Evolutionary conservation across 371 early-diverging fungal species (phyloP), one percentile per base, ranked within the genome.

Genomic region (Blakeslea trispora): DNA sequence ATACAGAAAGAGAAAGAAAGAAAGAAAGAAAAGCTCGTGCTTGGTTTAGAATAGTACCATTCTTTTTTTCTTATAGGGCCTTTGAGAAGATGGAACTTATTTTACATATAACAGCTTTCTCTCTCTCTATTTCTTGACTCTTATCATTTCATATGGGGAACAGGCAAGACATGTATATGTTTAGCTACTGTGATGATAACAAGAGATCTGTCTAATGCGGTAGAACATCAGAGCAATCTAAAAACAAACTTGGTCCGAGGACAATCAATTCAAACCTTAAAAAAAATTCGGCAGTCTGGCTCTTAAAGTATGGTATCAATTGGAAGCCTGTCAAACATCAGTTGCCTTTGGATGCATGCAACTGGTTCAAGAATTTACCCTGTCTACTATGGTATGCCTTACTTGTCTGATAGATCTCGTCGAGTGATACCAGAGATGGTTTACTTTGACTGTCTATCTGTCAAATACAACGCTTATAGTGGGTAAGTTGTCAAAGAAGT

Each of bases 81-180:
- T n/a, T n/a, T n/a, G n/a, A n/a, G n/a, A n/a, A n/a, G n/a, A n/a
- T n/a, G n/a, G n/a, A n/a, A n/a, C n/a, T n/a, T n/a, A n/a, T n/a
- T n/a, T n/a, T n/a, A n/a, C n/a, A n/a, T n/a, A 41, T 18, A 41
- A 17, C 42, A 41, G 7, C 14, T 41, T 13, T 15, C 7, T 15
- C 7, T 15, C 42, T 7, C 42, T 6, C 10, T 32, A 32, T 6
- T 6, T 32, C 10, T 10, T 32, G 32, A 32, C 5, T 15, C 8
- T 41, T 17, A 2, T 23, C 6, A 23, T 14, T 21, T 32, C 13
- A n/a, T 57, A 80, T n/a, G n/a, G 86, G 87, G 92, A 5, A 87
- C 87, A 2, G 92, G 91, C 8, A 90, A 89, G 59, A 90, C 90
- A 0, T 81, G 80, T 63, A 81, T 87, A 17, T 85, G 88, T 53